Base-by-base conservation (phyloP, 345 rosid genomes). In the Arabidopsis suecica region DNA sequence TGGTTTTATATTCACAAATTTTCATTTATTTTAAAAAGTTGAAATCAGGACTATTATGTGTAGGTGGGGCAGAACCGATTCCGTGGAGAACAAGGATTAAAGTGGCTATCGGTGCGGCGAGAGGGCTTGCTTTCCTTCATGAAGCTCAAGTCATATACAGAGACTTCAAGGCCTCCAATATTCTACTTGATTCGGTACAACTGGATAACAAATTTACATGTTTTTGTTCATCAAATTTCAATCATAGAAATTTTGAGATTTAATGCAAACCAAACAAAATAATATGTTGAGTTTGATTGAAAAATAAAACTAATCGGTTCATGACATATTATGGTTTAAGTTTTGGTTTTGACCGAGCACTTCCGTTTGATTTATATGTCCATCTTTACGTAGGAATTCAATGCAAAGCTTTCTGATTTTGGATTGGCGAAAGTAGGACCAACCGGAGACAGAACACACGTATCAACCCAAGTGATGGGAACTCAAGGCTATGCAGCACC, bases 341-440 rank as follows among this genome's bases (percentile, higher is more conserved):
- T 16, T 33, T 45, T 14, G 18, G 50, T 45, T 60, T 16, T 30
- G n/a, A 30, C 30, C 14, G 16, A 14, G 42, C 10, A 60, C 22
- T 36, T 23, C 11, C 0, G 23, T 40, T 69, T 56, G 7, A 12
- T 53, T 42, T 33, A 69, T 30, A 56, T 28, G 34, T 8, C 34
- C 6, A 45, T 55, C 4, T 50, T 16, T 68, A 23, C 75, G 82
- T 85, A 93, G 98, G 97, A 90, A 37, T 93, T 86, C 81, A 90
- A 89, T 71, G 91, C 98, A 59, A 93, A 88, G 68, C 85, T 93
- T 11, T 93, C 98, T 13, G 97, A 93, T 86, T 93, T 93, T 77
- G 98, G 98, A 44, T 77, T 93, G 85, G 98, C 98, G 6, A 93
- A 88, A 85, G 92, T 88, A 45, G 98, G 98, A 55, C 98, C 97